Conservation (phyloP, 2,329 filamentous ascomycete genomes). For the Paecilomyces dactylethromorphus region DNA sequence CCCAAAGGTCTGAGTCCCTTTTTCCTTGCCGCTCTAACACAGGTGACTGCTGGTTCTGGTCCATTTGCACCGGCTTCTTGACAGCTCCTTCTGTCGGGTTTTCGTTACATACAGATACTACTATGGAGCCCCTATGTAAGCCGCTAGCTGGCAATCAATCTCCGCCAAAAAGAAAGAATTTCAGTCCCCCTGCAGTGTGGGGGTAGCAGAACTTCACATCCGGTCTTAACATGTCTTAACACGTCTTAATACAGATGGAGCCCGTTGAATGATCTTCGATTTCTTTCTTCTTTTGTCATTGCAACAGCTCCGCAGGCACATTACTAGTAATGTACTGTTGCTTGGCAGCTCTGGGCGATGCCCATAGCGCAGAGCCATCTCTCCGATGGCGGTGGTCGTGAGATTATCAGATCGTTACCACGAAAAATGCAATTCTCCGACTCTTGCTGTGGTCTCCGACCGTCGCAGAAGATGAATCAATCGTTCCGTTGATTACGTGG, state of each 20-base stretch:
- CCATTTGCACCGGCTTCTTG: neutral
- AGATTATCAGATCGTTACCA: neutral
- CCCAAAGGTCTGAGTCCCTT: neutral
- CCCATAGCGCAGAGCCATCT: neutral
- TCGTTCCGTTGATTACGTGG: neutral
- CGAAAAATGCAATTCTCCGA: neutral
- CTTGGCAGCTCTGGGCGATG: neutral
- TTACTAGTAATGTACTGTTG: neutral
- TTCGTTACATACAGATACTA: neutral
- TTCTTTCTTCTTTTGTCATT: neutral
- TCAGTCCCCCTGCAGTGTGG: neutral
- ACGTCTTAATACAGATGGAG: no score
- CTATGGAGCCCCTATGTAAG: neutral
- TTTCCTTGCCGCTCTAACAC: neutral
- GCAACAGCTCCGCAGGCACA: neutral
- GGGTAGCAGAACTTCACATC: neutral
- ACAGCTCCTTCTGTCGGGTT: neutral
- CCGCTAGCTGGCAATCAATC: neutral
- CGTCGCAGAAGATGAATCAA: neutral
- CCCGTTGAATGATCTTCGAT: neutral
- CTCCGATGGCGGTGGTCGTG: neutral
- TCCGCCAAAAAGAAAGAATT: neutral
- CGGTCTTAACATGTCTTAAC: no score
- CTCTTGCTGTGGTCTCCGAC: neutral
- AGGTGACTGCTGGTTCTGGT: neutral